A percentile compares a stretch with the other conserved stretches of the same genome.
Evolutionary conservation across 1,284 basidiomycete species (phyloP).

Genomic region (Austroboletus novae-zelandiae): DNA sequence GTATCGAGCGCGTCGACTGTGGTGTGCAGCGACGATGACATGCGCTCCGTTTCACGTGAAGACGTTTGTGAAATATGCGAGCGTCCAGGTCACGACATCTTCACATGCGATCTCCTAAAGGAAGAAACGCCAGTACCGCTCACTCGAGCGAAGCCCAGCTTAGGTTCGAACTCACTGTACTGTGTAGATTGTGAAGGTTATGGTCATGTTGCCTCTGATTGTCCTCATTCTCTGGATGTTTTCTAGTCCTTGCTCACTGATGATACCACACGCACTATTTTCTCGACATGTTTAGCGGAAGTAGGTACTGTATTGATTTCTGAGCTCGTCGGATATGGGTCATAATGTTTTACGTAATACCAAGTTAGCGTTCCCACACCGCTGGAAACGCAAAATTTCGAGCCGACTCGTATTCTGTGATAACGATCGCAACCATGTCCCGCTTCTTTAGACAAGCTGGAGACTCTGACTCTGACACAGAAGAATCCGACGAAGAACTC

Average conservation of each 20-base stretch:
- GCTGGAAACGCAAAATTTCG: conserved; percentile 17
- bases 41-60: conserved; percentile 21
- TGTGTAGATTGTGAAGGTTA: conserved; percentile 78
- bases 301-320: conserved; percentile 19
- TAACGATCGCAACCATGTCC: conserved; percentile 57
- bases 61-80: conserved; percentile 83
- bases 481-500: conserved; percentile 79
- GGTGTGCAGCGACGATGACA: conserved; percentile 19
- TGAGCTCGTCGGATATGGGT: conserved; percentile 11
- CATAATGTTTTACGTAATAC: conserved; percentile 20
- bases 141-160: conserved; percentile 6
- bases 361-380: conserved; percentile 11
- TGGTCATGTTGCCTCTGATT: conserved; percentile 68
- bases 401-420: conserved; percentile 11
- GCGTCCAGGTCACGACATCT: conserved; percentile 77
- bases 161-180: conserved; percentile 41
- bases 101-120: conserved; percentile 67
- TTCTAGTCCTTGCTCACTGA: conserved; percentile 44
- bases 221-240: conserved; percentile 78
- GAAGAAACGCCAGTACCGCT: conserved; percentile 31
- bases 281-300: conserved; percentile 9
- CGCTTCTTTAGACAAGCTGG: conserved; percentile 84
- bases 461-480: conserved; percentile 78
- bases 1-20: conserved; percentile 26
- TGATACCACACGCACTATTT: conserved; percentile 7